phyloP scores from a whole-genome alignment of 352 stramenopile species.

The Saprolegnia diclina region DNA sequence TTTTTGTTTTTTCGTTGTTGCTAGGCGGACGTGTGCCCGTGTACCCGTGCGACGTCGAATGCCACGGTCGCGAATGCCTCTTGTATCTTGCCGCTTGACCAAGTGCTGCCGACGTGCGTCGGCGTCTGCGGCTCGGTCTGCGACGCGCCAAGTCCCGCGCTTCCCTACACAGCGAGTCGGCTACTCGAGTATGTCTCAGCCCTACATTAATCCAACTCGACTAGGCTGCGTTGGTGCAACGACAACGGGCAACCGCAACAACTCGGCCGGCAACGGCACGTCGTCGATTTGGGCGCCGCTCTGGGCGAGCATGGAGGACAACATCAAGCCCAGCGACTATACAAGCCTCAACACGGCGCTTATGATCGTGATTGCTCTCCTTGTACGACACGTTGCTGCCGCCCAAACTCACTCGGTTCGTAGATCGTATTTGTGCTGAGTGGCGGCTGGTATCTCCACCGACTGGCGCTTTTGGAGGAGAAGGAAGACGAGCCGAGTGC shows the following conservation, averaged over 20 bases:
- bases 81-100: slow-evolving; percentile 23
- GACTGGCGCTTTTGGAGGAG: background rate
- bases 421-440: background rate
- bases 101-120: slow-evolving; percentile 14
- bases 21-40: slow-evolving; percentile 14
- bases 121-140: slow-evolving; percentile 24
- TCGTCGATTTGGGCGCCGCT: slow-evolving; percentile 7
- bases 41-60: background rate
- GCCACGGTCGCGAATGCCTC: background rate
- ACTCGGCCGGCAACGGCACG: background rate
- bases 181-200: background rate
- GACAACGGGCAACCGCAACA: slow-evolving; percentile 1
- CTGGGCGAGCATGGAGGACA: background rate
- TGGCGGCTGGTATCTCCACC: background rate
- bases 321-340: background rate
- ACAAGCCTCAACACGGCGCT: slow-evolving; percentile 3
- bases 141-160: background rate
- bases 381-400: background rate
- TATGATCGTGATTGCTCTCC: background rate
- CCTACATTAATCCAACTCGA: background rate
- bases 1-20: background rate
- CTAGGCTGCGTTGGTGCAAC: slow-evolving; percentile 13
- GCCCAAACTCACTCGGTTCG: background rate
- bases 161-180: slow-evolving; percentile 19
- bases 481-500: slow-evolving; percentile 1